These are phyloP conservation scores for Phytophthora uliginosa DNA, from an alignment of 352 stramenopile genomes.

Conservation along the genomic window DNA sequence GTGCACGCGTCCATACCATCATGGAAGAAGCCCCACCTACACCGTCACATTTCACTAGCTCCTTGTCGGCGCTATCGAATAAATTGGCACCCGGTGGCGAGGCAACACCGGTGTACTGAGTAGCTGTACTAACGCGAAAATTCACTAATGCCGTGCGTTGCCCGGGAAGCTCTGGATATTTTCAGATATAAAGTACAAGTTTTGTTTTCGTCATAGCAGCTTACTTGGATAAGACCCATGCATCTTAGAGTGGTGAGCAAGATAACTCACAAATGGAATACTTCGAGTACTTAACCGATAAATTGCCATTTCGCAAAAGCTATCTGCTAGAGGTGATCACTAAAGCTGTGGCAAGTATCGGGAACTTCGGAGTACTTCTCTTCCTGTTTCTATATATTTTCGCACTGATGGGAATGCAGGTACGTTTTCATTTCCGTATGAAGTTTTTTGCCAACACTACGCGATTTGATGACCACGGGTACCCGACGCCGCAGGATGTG, in stretches of 20 bases:
- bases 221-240: too few species aligned
- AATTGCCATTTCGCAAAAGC: too few species aligned
- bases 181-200: too few species aligned
- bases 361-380: conserved; percentile 94
- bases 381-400: conserved; percentile 97
- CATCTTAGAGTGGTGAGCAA: too few species aligned
- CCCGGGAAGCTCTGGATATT: too few species aligned
- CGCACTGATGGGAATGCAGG: conserved; percentile 87
- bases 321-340: conserved; percentile 91
- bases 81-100: neutral
- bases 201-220: too few species aligned
- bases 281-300: too few species aligned
- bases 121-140: too few species aligned
- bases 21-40: neutral
- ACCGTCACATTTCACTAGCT: too few species aligned
- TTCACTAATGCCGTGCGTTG: too few species aligned
- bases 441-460: conserved; percentile 95
- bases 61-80: neutral
- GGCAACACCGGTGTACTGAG: neutral
- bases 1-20: neutral
- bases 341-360: conserved; percentile 90
- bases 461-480: conserved; percentile 86
- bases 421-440: conserved; percentile 1
- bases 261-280: too few species aligned
- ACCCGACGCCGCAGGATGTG: conserved; percentile 44